Conservation (phyloP, 129 eudicot species). For the Centaurea solstitialis region DNA sequence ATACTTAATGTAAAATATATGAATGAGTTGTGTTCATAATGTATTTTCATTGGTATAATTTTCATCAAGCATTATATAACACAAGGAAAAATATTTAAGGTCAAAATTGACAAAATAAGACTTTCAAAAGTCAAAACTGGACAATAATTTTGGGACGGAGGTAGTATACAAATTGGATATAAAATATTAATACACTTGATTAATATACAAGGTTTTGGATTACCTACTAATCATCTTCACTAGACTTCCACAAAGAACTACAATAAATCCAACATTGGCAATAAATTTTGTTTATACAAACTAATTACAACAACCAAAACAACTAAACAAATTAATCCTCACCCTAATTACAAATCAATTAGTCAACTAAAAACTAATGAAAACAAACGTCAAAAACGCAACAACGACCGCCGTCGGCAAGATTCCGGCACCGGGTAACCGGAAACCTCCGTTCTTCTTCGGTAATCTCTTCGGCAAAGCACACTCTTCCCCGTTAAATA, state of each 20-base stretch:
- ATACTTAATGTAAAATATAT: too few species aligned
- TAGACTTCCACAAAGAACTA: neutral
- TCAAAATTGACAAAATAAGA: too few species aligned
- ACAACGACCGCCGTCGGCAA: conserved; percentile 21
- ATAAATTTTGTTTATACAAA: neutral
- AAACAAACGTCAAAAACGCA: conserved; percentile 34
- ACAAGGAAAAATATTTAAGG: too few species aligned
- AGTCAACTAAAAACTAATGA: conserved; percentile 7
- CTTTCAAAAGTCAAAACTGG: too few species aligned
- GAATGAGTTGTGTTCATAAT: too few species aligned
- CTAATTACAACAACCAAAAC: neutral
- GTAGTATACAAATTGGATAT: neutral
- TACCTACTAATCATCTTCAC: neutral
- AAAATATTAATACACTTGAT: neutral
- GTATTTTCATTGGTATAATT: too few species aligned
- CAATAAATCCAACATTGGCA: too few species aligned
- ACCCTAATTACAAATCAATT: neutral
- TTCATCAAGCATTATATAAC: too few species aligned
- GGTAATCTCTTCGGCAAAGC: conserved; percentile 70
- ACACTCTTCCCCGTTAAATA: conserved; percentile 89
- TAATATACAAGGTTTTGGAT: neutral
- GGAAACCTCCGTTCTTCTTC: conserved; percentile 26
- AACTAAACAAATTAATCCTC: neutral
- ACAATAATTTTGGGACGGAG: too few species aligned
- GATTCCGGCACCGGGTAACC: conserved; percentile 11